Conservation (phyloP, 2,329 filamentous ascomycete genomes). For the Colletotrichum sp. region DNA sequence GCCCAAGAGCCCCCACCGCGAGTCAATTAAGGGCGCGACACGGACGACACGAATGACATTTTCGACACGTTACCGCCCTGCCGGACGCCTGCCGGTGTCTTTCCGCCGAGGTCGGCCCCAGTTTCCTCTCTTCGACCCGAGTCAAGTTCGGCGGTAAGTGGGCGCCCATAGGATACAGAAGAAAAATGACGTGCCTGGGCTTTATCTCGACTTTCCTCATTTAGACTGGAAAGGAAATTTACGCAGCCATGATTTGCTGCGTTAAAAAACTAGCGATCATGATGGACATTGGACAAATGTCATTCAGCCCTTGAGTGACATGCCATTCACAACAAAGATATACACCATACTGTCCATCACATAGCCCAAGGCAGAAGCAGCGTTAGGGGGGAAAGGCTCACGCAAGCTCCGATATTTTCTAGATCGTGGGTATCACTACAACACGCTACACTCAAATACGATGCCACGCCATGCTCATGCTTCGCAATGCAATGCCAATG, state of each 20-base stretch:
- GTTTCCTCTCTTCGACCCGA: too few species aligned
- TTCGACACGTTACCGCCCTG: not conserved
- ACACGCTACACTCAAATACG: not conserved
- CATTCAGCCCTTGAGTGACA: not conserved
- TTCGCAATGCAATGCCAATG: not conserved
- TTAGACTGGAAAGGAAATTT: not conserved
- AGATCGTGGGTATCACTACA: conserved; percentile 11
- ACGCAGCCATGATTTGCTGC: not conserved
- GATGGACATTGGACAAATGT: not conserved
- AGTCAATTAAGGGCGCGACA: not conserved
- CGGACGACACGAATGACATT: not conserved
- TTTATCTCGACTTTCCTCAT: not conserved
- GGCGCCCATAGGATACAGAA: too few species aligned
- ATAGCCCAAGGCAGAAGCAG: not conserved
- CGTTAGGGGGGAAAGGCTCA: not conserved
- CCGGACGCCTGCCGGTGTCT: too few species aligned
- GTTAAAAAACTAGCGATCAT: accelerated
- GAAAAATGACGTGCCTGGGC: not conserved
- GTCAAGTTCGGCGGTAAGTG: not conserved
- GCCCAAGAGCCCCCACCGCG: not conserved
- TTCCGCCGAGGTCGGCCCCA: too few species aligned
- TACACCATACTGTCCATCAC: not conserved
- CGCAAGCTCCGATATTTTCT: not conserved
- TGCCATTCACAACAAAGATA: not conserved
- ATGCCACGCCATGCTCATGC: conserved; percentile 3